Evolutionary conservation across 1,284 basidiomycete genomes (phyloP).

Genomic region (Meripilus lineatus): DNA sequence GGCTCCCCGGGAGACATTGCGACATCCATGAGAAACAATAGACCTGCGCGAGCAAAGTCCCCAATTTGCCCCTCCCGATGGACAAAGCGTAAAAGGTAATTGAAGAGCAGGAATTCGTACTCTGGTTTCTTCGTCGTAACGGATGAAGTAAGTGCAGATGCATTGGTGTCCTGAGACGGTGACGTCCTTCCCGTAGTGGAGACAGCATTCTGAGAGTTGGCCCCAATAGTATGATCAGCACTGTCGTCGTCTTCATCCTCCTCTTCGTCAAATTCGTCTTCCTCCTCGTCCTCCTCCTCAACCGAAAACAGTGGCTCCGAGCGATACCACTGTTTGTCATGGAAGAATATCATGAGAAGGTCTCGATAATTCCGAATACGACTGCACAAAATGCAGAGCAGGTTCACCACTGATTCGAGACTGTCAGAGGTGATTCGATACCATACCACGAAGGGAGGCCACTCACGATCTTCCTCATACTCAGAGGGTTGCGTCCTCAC

Average conservation of each 20-base stretch:
- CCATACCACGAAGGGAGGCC: background rate
- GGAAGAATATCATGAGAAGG: constrained; percentile 93
- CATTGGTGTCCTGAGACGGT: constrained; percentile 55
- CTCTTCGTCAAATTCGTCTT: constrained; percentile 46
- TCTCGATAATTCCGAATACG: constrained; percentile 87
- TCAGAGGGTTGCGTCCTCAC: constrained; percentile 69
- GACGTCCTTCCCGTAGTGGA: no score
- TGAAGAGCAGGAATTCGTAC: constrained; percentile 93
- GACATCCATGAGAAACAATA: constrained; percentile 91
- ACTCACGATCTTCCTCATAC: constrained; percentile 81
- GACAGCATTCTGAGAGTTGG: background rate
- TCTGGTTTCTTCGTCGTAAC: constrained; percentile 60
- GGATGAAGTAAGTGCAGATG: constrained; percentile 30
- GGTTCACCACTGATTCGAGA: constrained; percentile 65
- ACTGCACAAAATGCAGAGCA: constrained; percentile 88
- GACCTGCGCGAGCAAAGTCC: constrained; percentile 88
- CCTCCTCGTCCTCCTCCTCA: constrained; percentile 62
- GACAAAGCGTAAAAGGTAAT: constrained; percentile 92
- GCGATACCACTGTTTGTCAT: constrained; percentile 82
- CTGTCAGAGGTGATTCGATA: constrained; percentile 11
- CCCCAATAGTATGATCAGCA: constrained; percentile 6
- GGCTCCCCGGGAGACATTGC: constrained; percentile 76
- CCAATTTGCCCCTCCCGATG: constrained; percentile 94
- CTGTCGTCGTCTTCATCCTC: constrained; percentile 31
- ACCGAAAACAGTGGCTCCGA: constrained; percentile 66